phyloP scores from a whole-genome alignment of 208 protist genomes.

The Histomonas meleagridis region DNA sequence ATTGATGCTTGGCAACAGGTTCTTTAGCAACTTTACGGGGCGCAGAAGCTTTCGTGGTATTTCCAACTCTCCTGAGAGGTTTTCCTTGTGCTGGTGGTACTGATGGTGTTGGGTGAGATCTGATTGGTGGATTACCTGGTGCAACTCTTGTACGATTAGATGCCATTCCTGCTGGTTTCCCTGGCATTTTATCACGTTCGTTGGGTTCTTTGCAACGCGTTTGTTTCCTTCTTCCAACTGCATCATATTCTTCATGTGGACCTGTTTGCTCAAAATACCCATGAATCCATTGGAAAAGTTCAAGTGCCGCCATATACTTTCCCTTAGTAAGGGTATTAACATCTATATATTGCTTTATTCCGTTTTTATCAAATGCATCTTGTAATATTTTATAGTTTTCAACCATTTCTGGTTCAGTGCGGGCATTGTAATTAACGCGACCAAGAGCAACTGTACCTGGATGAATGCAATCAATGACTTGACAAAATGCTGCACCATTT shows the following conservation, averaged over 20 bases:
- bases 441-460: background rate
- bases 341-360: constrained; percentile 18
- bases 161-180: background rate
- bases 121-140: background rate
- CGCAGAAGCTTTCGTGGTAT: background rate
- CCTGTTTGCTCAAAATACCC: background rate
- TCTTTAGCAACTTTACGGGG: background rate
- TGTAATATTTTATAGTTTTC: constrained; percentile 34
- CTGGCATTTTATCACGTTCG: background rate
- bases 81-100: background rate
- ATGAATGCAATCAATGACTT: constrained; percentile 33
- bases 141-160: background rate
- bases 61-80: background rate
- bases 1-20: background rate
- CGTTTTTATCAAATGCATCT: constrained; percentile 12
- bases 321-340: background rate
- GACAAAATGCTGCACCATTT: constrained; percentile 13
- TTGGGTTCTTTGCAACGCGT: background rate
- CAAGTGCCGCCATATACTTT: constrained; percentile 9
- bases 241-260: background rate
- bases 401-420: background rate
- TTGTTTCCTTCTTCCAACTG: background rate
- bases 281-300: background rate
- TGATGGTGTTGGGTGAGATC: background rate
- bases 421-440: background rate